A percentile compares a stretch with the other conserved stretches of the same genome.
Conservation (phyloP, 352 stramenopile species). For the Phytophthora tentaculata region DNA sequence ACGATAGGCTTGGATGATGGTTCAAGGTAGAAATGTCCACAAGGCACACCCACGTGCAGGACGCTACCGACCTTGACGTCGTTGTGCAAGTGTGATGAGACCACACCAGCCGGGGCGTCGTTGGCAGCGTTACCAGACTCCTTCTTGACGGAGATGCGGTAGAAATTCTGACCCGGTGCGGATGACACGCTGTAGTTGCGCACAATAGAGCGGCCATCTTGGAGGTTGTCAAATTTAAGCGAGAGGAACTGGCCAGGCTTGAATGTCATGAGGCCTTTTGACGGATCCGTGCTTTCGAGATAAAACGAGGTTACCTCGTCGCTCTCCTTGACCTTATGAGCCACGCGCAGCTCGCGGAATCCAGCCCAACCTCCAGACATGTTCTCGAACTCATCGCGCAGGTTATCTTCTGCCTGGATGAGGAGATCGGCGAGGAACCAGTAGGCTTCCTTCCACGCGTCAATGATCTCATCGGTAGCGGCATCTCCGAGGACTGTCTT, state of each 20-base stretch:
- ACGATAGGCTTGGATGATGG: constrained; percentile 54
- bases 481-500: constrained; percentile 58
- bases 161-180: constrained; percentile 43
- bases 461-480: constrained; percentile 64
- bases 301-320: constrained; percentile 66
- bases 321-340: constrained; percentile 54
- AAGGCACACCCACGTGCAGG: constrained; percentile 57
- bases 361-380: constrained; percentile 57
- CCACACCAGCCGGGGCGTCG: constrained; percentile 42
- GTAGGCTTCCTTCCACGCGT: constrained; percentile 65
- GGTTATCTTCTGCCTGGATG: constrained; percentile 58
- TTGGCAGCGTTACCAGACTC: constrained; percentile 40
- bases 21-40: constrained; percentile 59
- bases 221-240: constrained; percentile 52
- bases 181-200: constrained; percentile 68
- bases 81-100: constrained; percentile 68
- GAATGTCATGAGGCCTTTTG: constrained; percentile 48
- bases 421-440: constrained; percentile 65
- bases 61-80: constrained; percentile 54
- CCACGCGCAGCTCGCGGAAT: constrained; percentile 64
- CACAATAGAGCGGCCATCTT: constrained; percentile 44
- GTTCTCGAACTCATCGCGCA: constrained; percentile 42
- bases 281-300: constrained; percentile 46
- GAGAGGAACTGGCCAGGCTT: constrained; percentile 64
- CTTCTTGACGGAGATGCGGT: constrained; percentile 70